Base-by-base conservation (phyloP, 331 rosid species). In the Prunus yedoensis region DNA sequence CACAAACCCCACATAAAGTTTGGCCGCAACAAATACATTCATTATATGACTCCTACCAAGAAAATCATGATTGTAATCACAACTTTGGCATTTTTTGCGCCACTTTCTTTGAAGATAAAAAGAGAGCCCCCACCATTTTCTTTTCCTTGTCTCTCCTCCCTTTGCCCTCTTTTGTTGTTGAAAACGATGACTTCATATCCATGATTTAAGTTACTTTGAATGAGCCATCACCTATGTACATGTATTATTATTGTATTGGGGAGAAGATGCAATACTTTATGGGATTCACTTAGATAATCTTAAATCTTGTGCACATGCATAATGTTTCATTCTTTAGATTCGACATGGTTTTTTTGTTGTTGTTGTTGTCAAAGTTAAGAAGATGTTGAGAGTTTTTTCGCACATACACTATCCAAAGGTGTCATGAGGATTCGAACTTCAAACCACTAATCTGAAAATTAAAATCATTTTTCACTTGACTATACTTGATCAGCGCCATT, bases 11-110 rank as follows among this genome's bases (percentile, higher is more conserved):
- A 46, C 58, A 61, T 7, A 68, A 50, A 60, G 51, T 41, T 46
- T 27, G 23, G 23, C 56, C 57, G 51, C 65, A 63, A 54, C 66
- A 67, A 66, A 38, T 45, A 18, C 50, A 14, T 47, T 38, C 43
- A 47, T 54, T 23, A 60, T 23, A 3, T 20, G 47, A 13, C 30
- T 53, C 58, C 58, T 41, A 52, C 32, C 12, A 62, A 57, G 61
- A 69, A 74, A 52, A 80, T 63, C 79, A 82, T 77, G 49, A 51
- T 50, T 66, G 35, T 61, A 53, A 82, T 77, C 57, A 53, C 63
- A 45, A 74, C 76, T 75, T 64, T 62, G 65, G 63, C 67, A 62
- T 50, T 67, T 69, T 75, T 62, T 60, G 62, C 62, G 45, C 68
- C 73, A 54, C 75, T 68, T 41, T n/a, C 11, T 82, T 73, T 60